Percentiles rank a stretch among this genome's conserved stretches.
Evolutionary conservation across 129 eudicot species (phyloP).

Genomic region (Helianthus tuberosus): DNA sequence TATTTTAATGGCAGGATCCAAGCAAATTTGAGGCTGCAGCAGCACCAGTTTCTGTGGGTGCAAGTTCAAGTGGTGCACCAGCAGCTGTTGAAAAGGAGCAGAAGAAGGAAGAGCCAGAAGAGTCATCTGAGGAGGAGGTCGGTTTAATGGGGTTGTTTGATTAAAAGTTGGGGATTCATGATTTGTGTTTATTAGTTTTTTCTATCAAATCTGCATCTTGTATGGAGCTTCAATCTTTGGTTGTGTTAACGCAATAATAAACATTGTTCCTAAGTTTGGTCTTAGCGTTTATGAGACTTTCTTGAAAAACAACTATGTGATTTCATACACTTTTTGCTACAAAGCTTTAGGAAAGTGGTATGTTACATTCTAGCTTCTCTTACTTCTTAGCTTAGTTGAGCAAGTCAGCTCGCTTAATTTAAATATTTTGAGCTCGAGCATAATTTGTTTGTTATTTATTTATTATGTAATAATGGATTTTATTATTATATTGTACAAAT

Average conservation of each 20-base stretch:
- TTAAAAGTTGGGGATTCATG: conserved; percentile 18
- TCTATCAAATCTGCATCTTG: conserved; percentile 8
- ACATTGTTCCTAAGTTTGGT: neutral
- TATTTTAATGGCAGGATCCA: conserved; percentile 48
- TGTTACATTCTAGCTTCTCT: neutral
- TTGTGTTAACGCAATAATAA: conserved; percentile 10
- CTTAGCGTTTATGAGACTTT: neutral
- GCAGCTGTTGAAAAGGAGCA: conserved; percentile 48
- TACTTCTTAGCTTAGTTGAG: no score
- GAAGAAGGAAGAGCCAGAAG: conserved; percentile 54
- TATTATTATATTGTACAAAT: no score
- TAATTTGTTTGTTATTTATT: no score
- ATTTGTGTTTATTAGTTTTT: conserved; percentile 25
- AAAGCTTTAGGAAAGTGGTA: neutral
- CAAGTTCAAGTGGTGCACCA: conserved; percentile 36
- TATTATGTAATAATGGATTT: no score
- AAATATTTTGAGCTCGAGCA: no score
- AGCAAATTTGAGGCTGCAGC: conserved; percentile 48
- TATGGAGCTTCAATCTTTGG: conserved; percentile 9
- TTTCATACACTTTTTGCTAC: neutral
- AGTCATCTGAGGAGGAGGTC: conserved; percentile 50
- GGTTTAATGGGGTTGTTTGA: conserved; percentile 51
- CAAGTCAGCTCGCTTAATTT: no score
- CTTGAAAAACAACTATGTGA: neutral
- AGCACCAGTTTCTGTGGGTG: conserved; percentile 35